A percentile compares a stretch with the other conserved stretches of the same genome.
Conservation (phyloP, 2,329 filamentous ascomycete genomes). For the Geosmithia putterillii region DNA sequence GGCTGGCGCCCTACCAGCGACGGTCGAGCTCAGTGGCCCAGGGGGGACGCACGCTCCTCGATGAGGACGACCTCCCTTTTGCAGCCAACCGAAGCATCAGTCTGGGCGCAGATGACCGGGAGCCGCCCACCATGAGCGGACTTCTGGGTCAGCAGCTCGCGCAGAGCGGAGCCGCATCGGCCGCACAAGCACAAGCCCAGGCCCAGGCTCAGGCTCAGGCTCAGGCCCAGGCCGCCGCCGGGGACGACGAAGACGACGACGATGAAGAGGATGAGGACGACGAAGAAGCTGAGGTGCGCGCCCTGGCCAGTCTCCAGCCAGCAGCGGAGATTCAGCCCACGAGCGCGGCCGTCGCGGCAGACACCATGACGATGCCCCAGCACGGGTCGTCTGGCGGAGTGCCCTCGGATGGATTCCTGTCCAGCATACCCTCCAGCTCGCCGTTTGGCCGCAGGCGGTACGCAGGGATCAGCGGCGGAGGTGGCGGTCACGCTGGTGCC, state of each 20-base stretch:
- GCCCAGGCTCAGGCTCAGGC: not conserved
- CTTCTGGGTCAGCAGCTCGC: slow-evolving; percentile 33
- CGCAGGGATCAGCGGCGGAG: slow-evolving; percentile 21
- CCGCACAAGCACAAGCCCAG: too few relatives aligned
- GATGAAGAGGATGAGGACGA: slow-evolving; percentile 9
- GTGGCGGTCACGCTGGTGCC: not conserved
- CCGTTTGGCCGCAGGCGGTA: slow-evolving; percentile 35
- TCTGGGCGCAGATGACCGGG: slow-evolving; percentile 51
- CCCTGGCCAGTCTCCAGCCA: slow-evolving; percentile 20
- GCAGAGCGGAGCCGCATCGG: not conserved
- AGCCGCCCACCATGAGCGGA: slow-evolving; percentile 52
- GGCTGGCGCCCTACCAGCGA: slow-evolving; percentile 38
- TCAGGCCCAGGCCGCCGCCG: not conserved
- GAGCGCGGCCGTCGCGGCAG: slow-evolving; percentile 22
- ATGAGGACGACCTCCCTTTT: slow-evolving; percentile 51
- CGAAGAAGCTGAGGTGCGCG: slow-evolving; percentile 9
- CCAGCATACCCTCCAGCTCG: slow-evolving; percentile 25
- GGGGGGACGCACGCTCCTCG: slow-evolving; percentile 39
- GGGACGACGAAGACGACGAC: too few relatives aligned
- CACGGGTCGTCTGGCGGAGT: slow-evolving; percentile 30
- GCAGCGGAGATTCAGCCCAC: slow-evolving; percentile 27
- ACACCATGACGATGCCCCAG: slow-evolving; percentile 26
- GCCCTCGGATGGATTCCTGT: slow-evolving; percentile 30
- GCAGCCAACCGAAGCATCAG: slow-evolving; percentile 55
- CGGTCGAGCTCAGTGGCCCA: slow-evolving; percentile 61